Evolutionary conservation across 2,329 filamentous ascomycete species (phyloP).

Genomic region (Shiraia sp.): DNA sequence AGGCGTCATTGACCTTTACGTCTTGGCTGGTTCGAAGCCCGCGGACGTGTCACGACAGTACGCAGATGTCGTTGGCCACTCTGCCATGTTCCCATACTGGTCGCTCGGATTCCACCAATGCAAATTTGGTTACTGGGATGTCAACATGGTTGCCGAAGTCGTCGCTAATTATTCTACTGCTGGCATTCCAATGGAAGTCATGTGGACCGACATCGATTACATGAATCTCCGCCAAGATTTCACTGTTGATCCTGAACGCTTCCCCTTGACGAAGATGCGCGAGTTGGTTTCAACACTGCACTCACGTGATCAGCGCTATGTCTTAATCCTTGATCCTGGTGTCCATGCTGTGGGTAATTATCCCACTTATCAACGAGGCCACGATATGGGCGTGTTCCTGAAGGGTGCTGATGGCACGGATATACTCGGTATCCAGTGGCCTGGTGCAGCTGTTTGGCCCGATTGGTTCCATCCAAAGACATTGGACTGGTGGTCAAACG

Average conservation of each 20-base stretch:
- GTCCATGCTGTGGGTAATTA: constrained; percentile 57
- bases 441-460: constrained; percentile 71
- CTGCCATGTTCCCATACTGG: constrained; percentile 58
- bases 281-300: constrained; percentile 71
- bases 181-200: constrained; percentile 69
- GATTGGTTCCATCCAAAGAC: constrained; percentile 75
- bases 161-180: constrained; percentile 69
- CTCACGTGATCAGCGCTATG: constrained; percentile 67
- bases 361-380: constrained; percentile 63
- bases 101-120: constrained; percentile 58
- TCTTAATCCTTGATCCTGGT: constrained; percentile 76
- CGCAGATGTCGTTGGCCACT: constrained; percentile 53
- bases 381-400: constrained; percentile 60
- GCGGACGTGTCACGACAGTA: constrained; percentile 55
- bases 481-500: constrained; percentile 69
- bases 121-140: constrained; percentile 59
- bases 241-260: constrained; percentile 66
- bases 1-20: constrained; percentile 70
- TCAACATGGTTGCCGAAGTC: constrained; percentile 67
- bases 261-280: constrained; percentile 64
- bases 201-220: constrained; percentile 77
- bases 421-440: constrained; percentile 73
- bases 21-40: constrained; percentile 54
- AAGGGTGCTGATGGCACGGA: constrained; percentile 59
- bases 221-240: constrained; percentile 66